Evolutionary conservation across 768 basidiomycete species (phyloP), one percentile per base, ranked within the genome.

Genomic region (Leccinum barrowsii): DNA sequence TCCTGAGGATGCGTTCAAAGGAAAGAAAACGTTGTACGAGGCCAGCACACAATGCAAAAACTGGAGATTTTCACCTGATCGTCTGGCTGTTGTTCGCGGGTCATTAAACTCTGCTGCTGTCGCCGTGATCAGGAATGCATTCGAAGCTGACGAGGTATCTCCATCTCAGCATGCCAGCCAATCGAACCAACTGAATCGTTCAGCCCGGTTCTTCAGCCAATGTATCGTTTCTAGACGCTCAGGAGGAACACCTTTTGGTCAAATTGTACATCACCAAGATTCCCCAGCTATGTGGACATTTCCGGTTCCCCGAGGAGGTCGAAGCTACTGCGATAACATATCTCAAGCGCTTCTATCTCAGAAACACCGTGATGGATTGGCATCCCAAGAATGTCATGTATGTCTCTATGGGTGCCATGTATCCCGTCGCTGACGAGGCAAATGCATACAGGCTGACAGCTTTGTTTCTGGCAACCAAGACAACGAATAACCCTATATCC

Each of bases 321-420:
- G 92, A 95, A 72, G 91, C 93, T 0, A 98, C 96, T 4, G 94
- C 94, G 0, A 82, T 91, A 57, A 86, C 83, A 56, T 99, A 97
- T 73, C 77, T 99, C 64, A 98, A 98, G 72, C 82, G 97, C 4
- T 99, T 99, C 74, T 99, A 98, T 70, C 81, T 98, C 56, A 90
- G 90, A 75, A 98, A 98, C 69, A 98, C 95, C 2, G 93, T 94
- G 54, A 98, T 98, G 94, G 97, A 98, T 70, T 98, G 93, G 88
- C 97, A 98, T 76, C 97, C 97, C 0, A 96, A 95, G 75, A 94
- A 92, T 68, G 92, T 99, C 67, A 99, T 99, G 97, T 97, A 67
- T 51, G 87, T 73, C 8, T 12, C 30, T 54, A 35, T 53, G 34
- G 32, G 32, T 22, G 53, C 34, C 22, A 8, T 47, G 13, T 21